Evolutionary conservation across 495 filamentous ascomycete genomes (phyloP), one percentile per base, ranked within the genome.

Genomic region (Aspergillus affinis): DNA sequence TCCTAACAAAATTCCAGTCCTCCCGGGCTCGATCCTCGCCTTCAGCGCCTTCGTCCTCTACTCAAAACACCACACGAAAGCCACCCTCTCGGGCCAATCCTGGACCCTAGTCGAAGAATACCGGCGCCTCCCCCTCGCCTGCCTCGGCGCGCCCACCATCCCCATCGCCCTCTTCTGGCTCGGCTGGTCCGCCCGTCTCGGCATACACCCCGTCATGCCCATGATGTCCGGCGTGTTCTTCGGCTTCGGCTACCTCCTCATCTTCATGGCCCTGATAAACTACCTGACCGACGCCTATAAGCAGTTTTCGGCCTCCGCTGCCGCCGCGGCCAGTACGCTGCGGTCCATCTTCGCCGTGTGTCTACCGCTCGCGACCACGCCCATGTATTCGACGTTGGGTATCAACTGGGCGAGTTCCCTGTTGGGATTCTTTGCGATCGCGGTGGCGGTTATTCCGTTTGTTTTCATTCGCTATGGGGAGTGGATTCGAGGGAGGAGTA

Each of bases 81-180:
- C 69, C 20, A 51, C 60, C 12, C 63, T 63, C 44, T 57, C 62
- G 19, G 61, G 61, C 48, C 46, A 57, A 6, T 18, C 54, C 10
- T 75, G 71, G 72, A 51, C 67, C 17, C 49, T 57, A 9, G 65
- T 71, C 18, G 72, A 89, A 62, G 88, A 90, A 69, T 87, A 80
- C 62, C 75, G 82, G 4, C 81, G 88, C 0, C 75, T 90, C 5
- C 87, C 88, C 0, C 74, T 90, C 2, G 64, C 61, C 2, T 62
- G 57, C 26, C 64, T 85, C 13, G 83, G 80, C 3, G 82, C 77
- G 0, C 76, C 80, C 0, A 71, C 77, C 1, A 72, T 88, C 12
- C 81, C 84, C 0, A 73, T 83, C 46, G 68, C 69, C 18, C 68
- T 87, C 26, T 86, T 87, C 67, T 87, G 84, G 83, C 79, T 87